phyloP scores from a whole-genome alignment of 208 protist species.

The Phytomonas francai region DNA sequence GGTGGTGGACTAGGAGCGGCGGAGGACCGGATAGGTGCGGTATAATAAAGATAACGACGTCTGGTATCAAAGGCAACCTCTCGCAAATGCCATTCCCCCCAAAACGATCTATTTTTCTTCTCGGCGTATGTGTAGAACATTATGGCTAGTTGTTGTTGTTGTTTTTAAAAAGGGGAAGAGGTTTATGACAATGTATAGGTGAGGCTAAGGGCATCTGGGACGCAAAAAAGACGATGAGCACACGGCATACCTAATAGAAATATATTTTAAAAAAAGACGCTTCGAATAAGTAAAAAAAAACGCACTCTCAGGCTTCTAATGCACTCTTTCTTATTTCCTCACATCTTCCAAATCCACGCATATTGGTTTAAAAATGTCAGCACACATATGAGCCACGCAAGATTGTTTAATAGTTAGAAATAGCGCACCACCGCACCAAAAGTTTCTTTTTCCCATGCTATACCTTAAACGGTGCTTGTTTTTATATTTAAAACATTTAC shows the following conservation, averaged over 20 bases:
- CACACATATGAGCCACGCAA: too few relatives aligned
- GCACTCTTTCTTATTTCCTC: not conserved
- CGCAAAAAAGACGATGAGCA: too few relatives aligned
- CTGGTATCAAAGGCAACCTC: constrained; percentile 54
- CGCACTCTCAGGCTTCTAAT: too few relatives aligned
- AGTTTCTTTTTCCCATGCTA: too few relatives aligned
- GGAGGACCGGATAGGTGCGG: constrained; percentile 13
- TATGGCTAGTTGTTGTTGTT: not conserved
- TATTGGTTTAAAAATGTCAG: constrained; percentile 1
- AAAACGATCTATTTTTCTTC: constrained; percentile 39
- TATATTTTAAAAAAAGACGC: not conserved
- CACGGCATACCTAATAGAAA: too few relatives aligned
- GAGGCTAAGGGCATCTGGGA: too few relatives aligned
- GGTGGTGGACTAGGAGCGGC: not conserved
- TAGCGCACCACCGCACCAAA: too few relatives aligned
- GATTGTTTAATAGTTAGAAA: too few relatives aligned
- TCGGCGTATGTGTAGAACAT: constrained; percentile 63
- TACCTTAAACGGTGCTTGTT: too few relatives aligned
- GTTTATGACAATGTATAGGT: too few relatives aligned
- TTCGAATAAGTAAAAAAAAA: too few relatives aligned
- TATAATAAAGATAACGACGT: constrained; percentile 67
- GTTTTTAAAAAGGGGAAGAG: not conserved
- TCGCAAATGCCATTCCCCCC: constrained; percentile 35
- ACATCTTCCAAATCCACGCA: not conserved
- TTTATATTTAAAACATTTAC: too few relatives aligned